phyloP scores from a whole-genome alignment of 1,284 basidiomycete genomes.

The Violaceomyces palustris region DNA sequence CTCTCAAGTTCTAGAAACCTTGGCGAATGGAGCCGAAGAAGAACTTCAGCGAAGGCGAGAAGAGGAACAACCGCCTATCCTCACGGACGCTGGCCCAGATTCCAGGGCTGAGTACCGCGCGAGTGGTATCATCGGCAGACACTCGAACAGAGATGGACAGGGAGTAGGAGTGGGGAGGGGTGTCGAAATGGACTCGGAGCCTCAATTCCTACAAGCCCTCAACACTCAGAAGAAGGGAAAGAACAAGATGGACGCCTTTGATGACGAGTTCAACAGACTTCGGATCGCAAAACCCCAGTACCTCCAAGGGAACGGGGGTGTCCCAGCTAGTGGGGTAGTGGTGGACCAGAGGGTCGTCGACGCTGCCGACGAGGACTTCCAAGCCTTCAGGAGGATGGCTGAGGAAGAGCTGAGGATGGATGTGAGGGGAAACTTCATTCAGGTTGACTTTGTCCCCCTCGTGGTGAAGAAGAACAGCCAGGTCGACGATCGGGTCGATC shows the following conservation, averaged over 20 bases:
- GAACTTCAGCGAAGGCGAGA: too few relatives aligned
- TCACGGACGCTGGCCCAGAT: too few relatives aligned
- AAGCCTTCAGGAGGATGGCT: slow-evolving; percentile 30
- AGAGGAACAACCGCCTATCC: too few relatives aligned
- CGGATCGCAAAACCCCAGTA: slow-evolving; percentile 17
- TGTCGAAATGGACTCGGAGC: slow-evolving; percentile 24
- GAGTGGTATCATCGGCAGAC: too few relatives aligned
- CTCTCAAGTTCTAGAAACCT: too few relatives aligned
- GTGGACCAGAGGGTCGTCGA: not conserved
- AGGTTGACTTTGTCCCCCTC: slow-evolving; percentile 45
- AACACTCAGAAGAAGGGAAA: slow-evolving; percentile 25
- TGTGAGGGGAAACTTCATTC: slow-evolving; percentile 41
- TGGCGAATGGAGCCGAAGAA: too few relatives aligned
- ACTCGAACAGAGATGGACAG: too few relatives aligned
- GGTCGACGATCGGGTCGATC: not conserved
- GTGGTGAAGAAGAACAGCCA: slow-evolving; percentile 3
- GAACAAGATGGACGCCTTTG: slow-evolving; percentile 34
- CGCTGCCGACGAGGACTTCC: slow-evolving; percentile 23
- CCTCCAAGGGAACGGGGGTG: not conserved
- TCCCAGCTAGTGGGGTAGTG: too few relatives aligned
- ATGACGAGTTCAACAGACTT: slow-evolving; percentile 40
- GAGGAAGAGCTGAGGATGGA: slow-evolving; percentile 31
- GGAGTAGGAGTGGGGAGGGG: too few relatives aligned
- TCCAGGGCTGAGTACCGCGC: too few relatives aligned
- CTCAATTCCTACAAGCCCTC: slow-evolving; percentile 34